Conservation (phyloP, 106 monocot genomes). For the Dendrobium catenatum region DNA sequence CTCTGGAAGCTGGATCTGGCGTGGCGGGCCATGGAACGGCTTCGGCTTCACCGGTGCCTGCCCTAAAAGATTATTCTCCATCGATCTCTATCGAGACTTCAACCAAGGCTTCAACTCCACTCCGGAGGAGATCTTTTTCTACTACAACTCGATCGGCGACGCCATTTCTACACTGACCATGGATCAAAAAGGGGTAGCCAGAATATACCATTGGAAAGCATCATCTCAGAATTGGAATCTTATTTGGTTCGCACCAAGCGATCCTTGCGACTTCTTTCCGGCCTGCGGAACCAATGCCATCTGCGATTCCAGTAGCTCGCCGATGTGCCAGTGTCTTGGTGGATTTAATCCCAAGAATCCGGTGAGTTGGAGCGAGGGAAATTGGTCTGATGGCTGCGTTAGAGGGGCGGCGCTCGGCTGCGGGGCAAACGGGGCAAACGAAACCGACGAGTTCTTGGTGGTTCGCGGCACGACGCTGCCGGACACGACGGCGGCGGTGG, state of each 20-base stretch:
- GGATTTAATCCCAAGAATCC: slow-evolving; percentile 9
- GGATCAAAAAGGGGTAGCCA: background rate
- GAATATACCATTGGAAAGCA: background rate
- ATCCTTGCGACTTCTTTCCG: background rate
- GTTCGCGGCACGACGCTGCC: background rate
- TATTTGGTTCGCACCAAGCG: background rate
- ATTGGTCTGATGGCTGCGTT: slow-evolving; percentile 28
- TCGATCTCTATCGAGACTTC: background rate
- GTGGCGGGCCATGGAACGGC: slow-evolving; percentile 15
- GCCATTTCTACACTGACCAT: background rate
- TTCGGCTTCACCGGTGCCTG: background rate
- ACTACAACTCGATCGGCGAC: background rate
- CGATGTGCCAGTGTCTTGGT: slow-evolving; percentile 7
- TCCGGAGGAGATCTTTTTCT: background rate
- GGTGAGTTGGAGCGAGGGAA: slow-evolving; percentile 1
- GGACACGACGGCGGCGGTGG: background rate
- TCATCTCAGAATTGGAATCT: background rate
- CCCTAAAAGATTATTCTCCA: background rate
- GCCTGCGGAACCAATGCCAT: slow-evolving; percentile 7
- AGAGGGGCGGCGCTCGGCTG: slow-evolving; percentile 17
- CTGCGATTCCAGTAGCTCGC: background rate
- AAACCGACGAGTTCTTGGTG: slow-evolving; percentile 18
- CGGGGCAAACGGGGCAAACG: slow-evolving; percentile 16
- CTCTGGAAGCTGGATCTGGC: background rate
- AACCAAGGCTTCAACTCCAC: background rate